These are phyloP conservation scores for Nakataea oryzae DNA, from an alignment of 2,329 filamentous ascomycete species.

Conservation along the genomic window DNA sequence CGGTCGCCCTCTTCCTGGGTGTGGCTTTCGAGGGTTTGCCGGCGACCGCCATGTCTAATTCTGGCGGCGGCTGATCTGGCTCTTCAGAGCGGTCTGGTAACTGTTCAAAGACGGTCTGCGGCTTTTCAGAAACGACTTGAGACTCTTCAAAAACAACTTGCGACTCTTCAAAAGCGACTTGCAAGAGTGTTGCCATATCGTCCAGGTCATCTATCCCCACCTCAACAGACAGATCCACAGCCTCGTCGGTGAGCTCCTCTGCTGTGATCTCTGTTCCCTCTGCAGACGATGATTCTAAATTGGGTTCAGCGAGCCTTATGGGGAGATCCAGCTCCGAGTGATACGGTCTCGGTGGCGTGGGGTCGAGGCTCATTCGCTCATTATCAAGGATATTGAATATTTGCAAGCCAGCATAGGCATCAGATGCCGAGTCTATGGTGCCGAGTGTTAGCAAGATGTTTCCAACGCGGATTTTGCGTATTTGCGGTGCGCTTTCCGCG, in stretches of 20 bases:
- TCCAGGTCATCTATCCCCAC: background rate
- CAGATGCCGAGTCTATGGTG: slow-evolving; percentile 60
- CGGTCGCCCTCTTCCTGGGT: background rate
- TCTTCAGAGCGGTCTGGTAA: no score
- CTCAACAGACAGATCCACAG: slow-evolving; percentile 3
- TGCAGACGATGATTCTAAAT: slow-evolving; percentile 15
- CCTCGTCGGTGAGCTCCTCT: slow-evolving; percentile 14
- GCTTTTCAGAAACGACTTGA: no score
- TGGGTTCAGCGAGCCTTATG: slow-evolving; percentile 42
- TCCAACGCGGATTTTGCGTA: background rate
- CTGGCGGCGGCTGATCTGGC: slow-evolving; percentile 2
- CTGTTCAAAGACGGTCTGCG: no score
- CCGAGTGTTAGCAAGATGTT: slow-evolving; percentile 13
- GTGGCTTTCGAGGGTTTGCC: slow-evolving; percentile 4
- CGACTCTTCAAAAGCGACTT: slow-evolving; percentile 11
- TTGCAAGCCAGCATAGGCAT: slow-evolving; percentile 70
- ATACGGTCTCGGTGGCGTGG: slow-evolving; percentile 59
- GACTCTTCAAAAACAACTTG: no score
- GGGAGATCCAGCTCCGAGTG: slow-evolving; percentile 57
- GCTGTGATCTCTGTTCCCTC: slow-evolving; percentile 13
- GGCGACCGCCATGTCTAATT: background rate
- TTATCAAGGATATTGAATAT: slow-evolving; percentile 63
- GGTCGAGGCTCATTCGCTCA: slow-evolving; percentile 54
- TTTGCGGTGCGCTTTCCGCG: background rate
- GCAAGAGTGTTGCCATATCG: slow-evolving; percentile 10